Base-by-base conservation (phyloP, 1,139 yeast species). In the Pichia sp. region DNA sequence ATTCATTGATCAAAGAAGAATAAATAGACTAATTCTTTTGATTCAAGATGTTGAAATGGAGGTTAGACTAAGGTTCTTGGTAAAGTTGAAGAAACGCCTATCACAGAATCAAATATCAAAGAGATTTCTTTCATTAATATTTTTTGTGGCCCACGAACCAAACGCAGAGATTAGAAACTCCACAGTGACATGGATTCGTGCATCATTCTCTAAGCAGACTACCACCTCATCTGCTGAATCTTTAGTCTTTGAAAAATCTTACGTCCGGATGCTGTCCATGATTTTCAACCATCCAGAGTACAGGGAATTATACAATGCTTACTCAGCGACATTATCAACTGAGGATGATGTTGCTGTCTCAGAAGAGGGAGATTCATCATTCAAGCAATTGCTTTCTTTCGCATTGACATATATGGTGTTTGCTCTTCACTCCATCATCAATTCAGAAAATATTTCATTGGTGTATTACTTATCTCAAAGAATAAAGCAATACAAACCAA, bases 71-170 rank as follows among this genome's bases (percentile, higher is more conserved):
- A 49, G 51, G 4, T 78, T 84, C 47, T 56, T 80, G 30, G 59
- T 60, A 27, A 65, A 68, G 30, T 52, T 87, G 40, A 74, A 77
- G 41, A 64, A 66, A 30, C 64, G 67, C 35, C 59, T 85, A 34
- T 67, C 78, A 14, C 56, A 62, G 27, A 76, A 70, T 38, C 47
- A 56, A 9, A 66, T 86, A 4, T 74, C 93, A 0, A 80, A 77
- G 37, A 69, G 77, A 42, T 86, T 77, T 50, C 53, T 83, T 29
- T 75, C 86, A 0, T 55, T 85, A 15, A 62, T 83, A 1, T 85
- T 82, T 52, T 80, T 84, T 54, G 67, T 74, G 48, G 94, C 93
- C 0, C 77, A 75, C 51, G 96, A 88, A 50, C 87, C 91, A 0
- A 67, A 72, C 27, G 49, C 49, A 4, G 61, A 61, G 3, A 53